Conservation (phyloP, 2,329 filamentous ascomycete species). For the Eutypa lata region DNA sequence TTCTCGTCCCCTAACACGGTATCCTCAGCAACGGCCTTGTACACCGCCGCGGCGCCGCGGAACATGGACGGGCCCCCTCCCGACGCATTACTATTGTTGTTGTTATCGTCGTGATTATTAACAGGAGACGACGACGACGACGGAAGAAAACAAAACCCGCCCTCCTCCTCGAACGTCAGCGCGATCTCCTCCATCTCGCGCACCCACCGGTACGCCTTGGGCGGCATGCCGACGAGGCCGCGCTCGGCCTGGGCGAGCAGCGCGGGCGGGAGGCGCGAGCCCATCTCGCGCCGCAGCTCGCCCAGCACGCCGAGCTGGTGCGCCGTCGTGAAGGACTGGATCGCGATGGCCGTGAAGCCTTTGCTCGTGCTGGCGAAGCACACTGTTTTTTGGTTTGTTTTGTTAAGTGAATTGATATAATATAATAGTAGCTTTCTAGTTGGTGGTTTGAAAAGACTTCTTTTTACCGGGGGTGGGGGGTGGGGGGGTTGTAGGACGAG, state of each 20-base stretch:
- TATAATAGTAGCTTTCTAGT: neutral
- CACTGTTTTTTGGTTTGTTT: slow-evolving; percentile 26
- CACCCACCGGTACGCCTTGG: slow-evolving; percentile 77
- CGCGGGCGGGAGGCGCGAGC: slow-evolving; percentile 43
- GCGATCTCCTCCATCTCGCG: slow-evolving; percentile 76
- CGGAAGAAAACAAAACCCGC: slow-evolving; percentile 47
- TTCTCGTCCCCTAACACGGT: slow-evolving; percentile 58
- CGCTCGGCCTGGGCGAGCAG: slow-evolving; percentile 42
- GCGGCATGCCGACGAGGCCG: slow-evolving; percentile 58
- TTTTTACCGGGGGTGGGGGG: neutral
- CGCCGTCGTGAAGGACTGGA: slow-evolving; percentile 71
- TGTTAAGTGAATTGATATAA: neutral
- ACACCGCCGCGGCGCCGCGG: slow-evolving; percentile 58
- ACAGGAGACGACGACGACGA: too few relatives aligned
- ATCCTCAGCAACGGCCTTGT: slow-evolving; percentile 58
- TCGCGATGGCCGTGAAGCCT: slow-evolving; percentile 65
- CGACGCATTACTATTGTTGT: too few relatives aligned
- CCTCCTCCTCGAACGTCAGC: slow-evolving; percentile 61
- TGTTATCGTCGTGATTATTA: slow-evolving; percentile 10
- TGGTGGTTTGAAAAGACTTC: neutral
- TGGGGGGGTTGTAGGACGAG: neutral
- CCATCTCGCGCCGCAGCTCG: slow-evolving; percentile 55
- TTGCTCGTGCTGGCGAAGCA: slow-evolving; percentile 62
- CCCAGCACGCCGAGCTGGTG: slow-evolving; percentile 58
- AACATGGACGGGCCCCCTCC: slow-evolving; percentile 50